Evolutionary conservation across 148 eudicot genomes (phyloP), one percentile per base, ranked within the genome.

Genomic region (Nepenthes mirabilis): DNA sequence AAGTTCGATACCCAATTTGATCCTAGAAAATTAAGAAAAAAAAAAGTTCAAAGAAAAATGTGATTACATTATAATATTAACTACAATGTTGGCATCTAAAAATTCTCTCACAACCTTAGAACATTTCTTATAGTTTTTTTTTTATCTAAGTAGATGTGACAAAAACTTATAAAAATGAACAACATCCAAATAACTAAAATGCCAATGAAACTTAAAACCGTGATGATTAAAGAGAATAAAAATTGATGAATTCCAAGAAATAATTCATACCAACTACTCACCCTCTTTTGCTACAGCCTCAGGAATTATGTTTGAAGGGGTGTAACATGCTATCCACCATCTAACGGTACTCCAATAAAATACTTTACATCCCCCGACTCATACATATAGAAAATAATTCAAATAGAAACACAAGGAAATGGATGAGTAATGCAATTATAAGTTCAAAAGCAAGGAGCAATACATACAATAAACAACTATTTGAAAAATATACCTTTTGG

Each of bases 1-100:
- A 23, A 23, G 0, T 23, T 23, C 0, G 23, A 23, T 23, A 23
- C 0, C 23, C 0, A 23, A 23, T 23, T 23, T 23, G 23, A 23
- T 23, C 23, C 0, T 23, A 23, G 23, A 23, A 23, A 23, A 23
- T 23, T 23, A 23, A 0, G 23, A 23, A 0, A 23, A 23, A 0
- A 23, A 23, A 23, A 23, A 23, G 23, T 23, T 23, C 0, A 23
- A 23, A 23, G 0, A 0, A 23, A 23, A 23, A 23, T 23, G 0
- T 23, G 0, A 23, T 23, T 35, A 40, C 6, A 1, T 59, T 8
- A 1, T 48, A 23, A 59, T 33, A 55, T 6, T 59, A 23, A n/a
- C 68, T 74, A 94, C 97, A 90, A 65, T 67, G 77, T 94, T 94
- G 65, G 93, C 99, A 83, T 94, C 99, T 3, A 97, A 97, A 66